Conservation (phyloP, 1,284 basidiomycete genomes). For the Pyrrhoderma lamaoense region DNA sequence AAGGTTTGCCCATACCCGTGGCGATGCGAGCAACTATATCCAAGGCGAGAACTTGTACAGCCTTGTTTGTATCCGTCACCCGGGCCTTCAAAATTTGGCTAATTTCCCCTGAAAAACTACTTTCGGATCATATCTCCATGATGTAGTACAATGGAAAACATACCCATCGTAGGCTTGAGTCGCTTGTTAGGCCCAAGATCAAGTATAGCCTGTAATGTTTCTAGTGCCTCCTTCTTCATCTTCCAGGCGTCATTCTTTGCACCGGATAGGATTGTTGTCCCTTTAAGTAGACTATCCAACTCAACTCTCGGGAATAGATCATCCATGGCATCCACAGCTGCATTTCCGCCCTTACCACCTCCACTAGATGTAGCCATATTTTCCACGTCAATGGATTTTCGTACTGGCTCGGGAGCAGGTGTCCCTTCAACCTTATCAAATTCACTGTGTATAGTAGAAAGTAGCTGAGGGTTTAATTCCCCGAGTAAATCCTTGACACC, state of each 20-base stretch:
- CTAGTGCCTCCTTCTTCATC: conserved; percentile 91
- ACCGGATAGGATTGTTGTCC: conserved; percentile 78
- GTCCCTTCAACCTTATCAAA: conserved; percentile 91
- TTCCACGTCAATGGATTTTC: conserved; percentile 69
- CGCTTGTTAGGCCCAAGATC: conserved; percentile 91
- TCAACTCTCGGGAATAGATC: conserved; percentile 95
- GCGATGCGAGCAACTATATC: conserved; percentile 89
- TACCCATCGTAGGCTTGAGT: conserved; percentile 86
- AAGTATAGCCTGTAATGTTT: conserved; percentile 75
- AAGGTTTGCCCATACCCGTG: conserved; percentile 89
- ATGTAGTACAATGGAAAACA: conserved; percentile 14
- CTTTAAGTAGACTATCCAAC: conserved; percentile 79
- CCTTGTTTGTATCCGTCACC: conserved; percentile 89
- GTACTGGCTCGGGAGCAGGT: conserved; percentile 72
- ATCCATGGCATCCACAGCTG: conserved; percentile 68
- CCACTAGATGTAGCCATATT: conserved; percentile 34
- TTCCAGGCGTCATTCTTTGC: conserved; percentile 95
- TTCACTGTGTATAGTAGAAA: conserved; percentile 86
- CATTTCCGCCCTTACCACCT: conserved; percentile 32
- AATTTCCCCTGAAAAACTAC: conserved; percentile 66
- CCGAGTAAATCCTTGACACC: conserved; percentile 90
- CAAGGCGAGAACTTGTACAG: conserved; percentile 85
- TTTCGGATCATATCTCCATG: conserved; percentile 11
- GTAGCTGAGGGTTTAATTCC: conserved; percentile 90
- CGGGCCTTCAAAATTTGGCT: conserved; percentile 83